Evolutionary conservation across 805 yeast genomes (phyloP), one percentile per base, ranked within the genome.

Genomic region (Pichia nakasei): DNA sequence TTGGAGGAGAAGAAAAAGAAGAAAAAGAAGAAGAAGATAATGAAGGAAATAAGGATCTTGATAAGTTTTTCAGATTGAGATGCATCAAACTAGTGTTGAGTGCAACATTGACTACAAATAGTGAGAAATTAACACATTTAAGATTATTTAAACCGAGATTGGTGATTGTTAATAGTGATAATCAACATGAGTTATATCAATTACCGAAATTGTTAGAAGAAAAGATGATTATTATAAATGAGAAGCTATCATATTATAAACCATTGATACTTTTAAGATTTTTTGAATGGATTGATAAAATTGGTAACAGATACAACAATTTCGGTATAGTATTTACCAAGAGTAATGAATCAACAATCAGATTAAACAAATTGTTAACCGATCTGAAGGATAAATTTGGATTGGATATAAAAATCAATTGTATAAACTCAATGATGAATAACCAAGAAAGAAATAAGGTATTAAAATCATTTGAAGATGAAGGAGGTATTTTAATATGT

Each of bases 71-170:
- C 66, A 48, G 49, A 11, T 43, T 66, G 33, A 61, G 60, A 39
- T 61, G 79, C 63, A 57, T 82, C 66, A 65, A 89, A 52, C 70
- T 91, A 60, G 72, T 93, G 3, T 87, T 93, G 57, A 82, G 94
- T 40, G 98, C 99, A 8, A 93, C 99, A 0, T 72, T 93, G 42
- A 87, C 97, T 4, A 82, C 96, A 2, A 95, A 89, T 59, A 85
- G 97, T 0, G 95, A 93, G 24, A 86, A 85, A 57, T 66, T 93
- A 44, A 73, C 91, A 9, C 74, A 77, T 38, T 69, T 93, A 46
- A 76, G 81, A 41, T 75, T 93, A 49, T 67, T 68, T 46, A 72
- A 70, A 52, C 97, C 94, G n/a, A 72, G 81, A 54, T 62, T 93
- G 39, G 68, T 85, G 35, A 78, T 87, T 45, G 82, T 89, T 37